Base-by-base conservation (phyloP, 2,329 filamentous ascomycete genomes). In the Coccinonectria pachysandricola region DNA sequence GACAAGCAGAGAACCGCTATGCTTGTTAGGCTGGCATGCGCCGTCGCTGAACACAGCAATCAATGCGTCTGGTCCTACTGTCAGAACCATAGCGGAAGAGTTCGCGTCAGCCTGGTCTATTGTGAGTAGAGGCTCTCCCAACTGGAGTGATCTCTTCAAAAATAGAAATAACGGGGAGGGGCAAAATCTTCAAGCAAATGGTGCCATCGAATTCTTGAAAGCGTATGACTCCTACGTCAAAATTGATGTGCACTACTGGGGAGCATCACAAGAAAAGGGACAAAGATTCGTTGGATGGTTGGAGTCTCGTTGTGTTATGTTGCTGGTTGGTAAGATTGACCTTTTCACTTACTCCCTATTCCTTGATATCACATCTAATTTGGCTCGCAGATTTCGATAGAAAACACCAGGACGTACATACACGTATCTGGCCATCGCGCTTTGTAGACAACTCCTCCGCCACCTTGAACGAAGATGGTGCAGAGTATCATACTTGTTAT, bases 161-260 rank as follows among this genome's bases (percentile, higher is more conserved):
- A n/a, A n/a, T n/a, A n/a, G n/a, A n/a, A n/a, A n/a, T n/a, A n/a
- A n/a, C 26, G 11, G 27, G 22, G 11, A 6, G 19, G 4, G 26
- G 29, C 6, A 28, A 23, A 12, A 12, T 18, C n/a, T n/a, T n/a
- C n/a, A n/a, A n/a, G n/a, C n/a, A n/a, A n/a, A 31, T 7, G 59
- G 56, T 8, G 51, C 56, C 5, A 27, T 34, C 1, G 59, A 65
- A 3, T 80, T 80, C 36, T 42, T 79, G 5, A 38, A 37, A 2
- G 42, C 52, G 1, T 71, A 69, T 45, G 62, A 57, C 28, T 66
- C 54, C 27, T 81, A 74, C 41, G 50, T 75, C 30, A 71, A 68
- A 40, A 63, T 81, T 26, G 68, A 76, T 30, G 60, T 71, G 1
- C 71, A 75, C 23, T 80, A 75, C 48, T 81, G 76, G 76, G 74